phyloP scores from a whole-genome alignment of 1,284 basidiomycete genomes.

The Microbotryum silenes-acaulis region DNA sequence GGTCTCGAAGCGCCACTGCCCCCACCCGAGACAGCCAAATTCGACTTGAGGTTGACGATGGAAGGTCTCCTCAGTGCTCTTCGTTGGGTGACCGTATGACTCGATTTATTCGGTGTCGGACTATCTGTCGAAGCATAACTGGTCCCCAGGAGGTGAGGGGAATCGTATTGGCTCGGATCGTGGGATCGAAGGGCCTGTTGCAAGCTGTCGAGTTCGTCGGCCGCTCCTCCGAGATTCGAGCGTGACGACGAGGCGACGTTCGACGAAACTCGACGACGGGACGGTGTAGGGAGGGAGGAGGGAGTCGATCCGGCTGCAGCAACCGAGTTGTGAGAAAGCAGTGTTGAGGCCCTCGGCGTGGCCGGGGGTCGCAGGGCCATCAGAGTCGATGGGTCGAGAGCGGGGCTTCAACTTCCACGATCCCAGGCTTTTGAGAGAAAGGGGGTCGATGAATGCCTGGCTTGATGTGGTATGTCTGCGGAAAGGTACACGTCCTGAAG shows the following conservation, averaged over 20 bases:
- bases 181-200: constrained; percentile 12
- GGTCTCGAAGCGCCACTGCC: no score
- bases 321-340: neutral
- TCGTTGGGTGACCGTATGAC: no score
- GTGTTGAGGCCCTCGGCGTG: constrained; percentile 8
- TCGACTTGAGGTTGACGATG: no score
- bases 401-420: no score
- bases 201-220: constrained; percentile 12
- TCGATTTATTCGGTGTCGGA: no score
- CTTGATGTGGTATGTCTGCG: no score
- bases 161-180: constrained; percentile 17
- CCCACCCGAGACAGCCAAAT: no score
- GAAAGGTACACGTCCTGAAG: no score
- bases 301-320: neutral
- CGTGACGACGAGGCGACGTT: neutral
- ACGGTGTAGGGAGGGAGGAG: constrained; percentile 4
- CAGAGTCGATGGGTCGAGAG: neutral
- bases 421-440: no score
- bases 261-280: constrained; percentile 14
- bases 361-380: constrained; percentile 22
- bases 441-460: no score
- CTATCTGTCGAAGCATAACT: no score
- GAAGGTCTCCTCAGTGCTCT: no score
- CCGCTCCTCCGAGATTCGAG: neutral
- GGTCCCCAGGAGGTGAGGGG: neutral